Conservation (phyloP, 179 eudicot species). For the Actinidia chinensis region DNA sequence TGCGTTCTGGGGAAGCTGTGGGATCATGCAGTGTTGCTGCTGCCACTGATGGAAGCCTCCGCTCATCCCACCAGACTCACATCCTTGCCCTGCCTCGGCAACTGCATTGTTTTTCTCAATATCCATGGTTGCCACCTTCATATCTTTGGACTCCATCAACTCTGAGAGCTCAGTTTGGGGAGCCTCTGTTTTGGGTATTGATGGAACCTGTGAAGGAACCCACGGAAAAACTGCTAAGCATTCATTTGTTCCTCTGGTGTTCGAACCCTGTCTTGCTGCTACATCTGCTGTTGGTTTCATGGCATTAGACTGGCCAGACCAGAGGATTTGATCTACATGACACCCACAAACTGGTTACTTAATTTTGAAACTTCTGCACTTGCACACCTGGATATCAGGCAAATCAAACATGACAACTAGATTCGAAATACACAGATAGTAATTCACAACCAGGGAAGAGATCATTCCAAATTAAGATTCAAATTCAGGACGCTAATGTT, state of each 20-base stretch:
- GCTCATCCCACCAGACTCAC: slow-evolving; percentile 12
- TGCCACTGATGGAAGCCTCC: slow-evolving; percentile 54
- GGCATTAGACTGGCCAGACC: slow-evolving; percentile 30
- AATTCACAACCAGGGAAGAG: neutral
- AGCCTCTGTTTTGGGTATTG: slow-evolving; percentile 12
- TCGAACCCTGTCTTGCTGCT: slow-evolving; percentile 17
- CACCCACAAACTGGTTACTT: slow-evolving; percentile 9
- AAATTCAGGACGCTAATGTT: neutral
- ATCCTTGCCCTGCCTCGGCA: slow-evolving; percentile 22
- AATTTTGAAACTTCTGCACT: neutral
- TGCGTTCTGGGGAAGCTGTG: slow-evolving; percentile 56
- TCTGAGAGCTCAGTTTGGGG: slow-evolving; percentile 29
- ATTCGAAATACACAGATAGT: neutral
- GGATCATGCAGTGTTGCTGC: slow-evolving; percentile 68
- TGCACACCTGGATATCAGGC: neutral
- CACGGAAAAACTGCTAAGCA: slow-evolving; percentile 81
- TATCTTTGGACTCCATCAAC: slow-evolving; percentile 61
- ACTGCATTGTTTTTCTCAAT: slow-evolving; percentile 38
- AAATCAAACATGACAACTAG: neutral
- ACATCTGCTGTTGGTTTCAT: slow-evolving; percentile 30
- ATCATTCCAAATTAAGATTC: neutral
- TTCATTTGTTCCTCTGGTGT: slow-evolving; percentile 12
- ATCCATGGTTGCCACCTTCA: slow-evolving; percentile 59
- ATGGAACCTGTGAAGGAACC: slow-evolving; percentile 44
- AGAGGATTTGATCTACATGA: slow-evolving; percentile 41